Evolutionary conservation across 805 yeast genomes (phyloP).

Genomic region (Nakazawaea siamensis): DNA sequence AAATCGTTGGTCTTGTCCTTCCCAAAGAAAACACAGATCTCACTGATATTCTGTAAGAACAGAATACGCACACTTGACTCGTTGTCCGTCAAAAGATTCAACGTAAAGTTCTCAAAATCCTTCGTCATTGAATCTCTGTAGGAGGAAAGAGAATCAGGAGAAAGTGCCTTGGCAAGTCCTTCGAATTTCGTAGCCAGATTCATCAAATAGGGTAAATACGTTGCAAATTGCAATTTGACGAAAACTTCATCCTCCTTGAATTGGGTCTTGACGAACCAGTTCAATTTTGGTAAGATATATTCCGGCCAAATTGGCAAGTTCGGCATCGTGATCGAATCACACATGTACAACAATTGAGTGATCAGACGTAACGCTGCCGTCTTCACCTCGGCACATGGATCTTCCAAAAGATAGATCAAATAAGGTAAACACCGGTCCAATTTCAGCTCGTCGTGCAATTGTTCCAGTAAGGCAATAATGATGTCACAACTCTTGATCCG

Average conservation of each 20-base stretch:
- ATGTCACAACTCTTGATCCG: constrained; percentile 69
- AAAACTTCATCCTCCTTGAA: constrained; percentile 16
- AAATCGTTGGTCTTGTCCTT: constrained; percentile 84
- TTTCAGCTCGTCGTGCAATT: constrained; percentile 73
- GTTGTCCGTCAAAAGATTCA: constrained; percentile 61
- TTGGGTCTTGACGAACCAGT: constrained; percentile 23
- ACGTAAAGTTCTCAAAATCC: constrained; percentile 59
- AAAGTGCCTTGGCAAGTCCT: constrained; percentile 48
- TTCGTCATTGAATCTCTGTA: constrained; percentile 9
- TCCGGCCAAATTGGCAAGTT: constrained; percentile 77
- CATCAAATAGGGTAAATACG: constrained; percentile 67
- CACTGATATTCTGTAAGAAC: constrained; percentile 61
- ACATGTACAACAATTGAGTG: constrained; percentile 59
- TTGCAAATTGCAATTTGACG: constrained; percentile 63
- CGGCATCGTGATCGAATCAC: constrained; percentile 60
- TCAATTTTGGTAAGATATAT: constrained; percentile 67
- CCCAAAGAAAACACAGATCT: constrained; percentile 76
- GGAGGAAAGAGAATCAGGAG: constrained; percentile 10
- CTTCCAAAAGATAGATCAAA: constrained; percentile 64
- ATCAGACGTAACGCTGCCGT: constrained; percentile 55
- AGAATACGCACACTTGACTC: constrained; percentile 61
- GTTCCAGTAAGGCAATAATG: constrained; percentile 67
- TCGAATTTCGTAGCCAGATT: constrained; percentile 53
- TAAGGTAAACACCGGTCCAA: constrained; percentile 83
- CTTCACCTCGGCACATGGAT: constrained; percentile 56